Evolutionary conservation across 2,329 filamentous ascomycete genomes (phyloP), one percentile per base, ranked within the genome.

Genomic region (Lachnellula suecica): DNA sequence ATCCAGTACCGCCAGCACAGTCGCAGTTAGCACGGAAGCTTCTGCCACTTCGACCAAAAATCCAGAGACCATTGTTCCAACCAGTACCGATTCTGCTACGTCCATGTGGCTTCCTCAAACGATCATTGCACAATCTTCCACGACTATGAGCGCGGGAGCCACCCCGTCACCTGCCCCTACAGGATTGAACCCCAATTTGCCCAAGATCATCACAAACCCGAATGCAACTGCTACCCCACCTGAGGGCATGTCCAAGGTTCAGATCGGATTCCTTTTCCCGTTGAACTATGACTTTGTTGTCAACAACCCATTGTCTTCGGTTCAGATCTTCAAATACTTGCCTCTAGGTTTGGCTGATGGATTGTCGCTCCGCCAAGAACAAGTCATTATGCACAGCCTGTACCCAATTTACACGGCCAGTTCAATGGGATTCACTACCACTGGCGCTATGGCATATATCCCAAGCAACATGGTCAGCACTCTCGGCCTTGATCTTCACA

Each of bases 221-320:
- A 60, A 59, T 49, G 49, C 40, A 1, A 59, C 59, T 41, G 52
- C 51, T n/a, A 51, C 46, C 4, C 44, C 60, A 25, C 65, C 66
- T 15, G 58, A 60, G 82, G 88, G 89, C 60, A 84, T 82, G 1
- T 84, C 82, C 4, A 72, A 89, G 61, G 86, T 96, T 61, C 91
- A 96, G 68, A 79, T 97, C 57, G 94, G 89, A 29, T 97, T 97
- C 79, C 75, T 83, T 47, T 87, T 84, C 65, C 81, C 82, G 1
- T 79, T 96, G 61, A 93, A 95, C 73, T 99, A 94, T 70, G 74
- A 81, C 8, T 96, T 95, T 66, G 88, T 97, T 24, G 85, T 87
- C 10, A 76, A 75, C 20, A 84, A 87, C 57, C 77, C 83, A 13
- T 78, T 86, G 58, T 88, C 91, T 17, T 88, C 90, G 4, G 83